Conservation (phyloP, 805 yeast genomes). For the Saccharomycopsis schoenii region DNA sequence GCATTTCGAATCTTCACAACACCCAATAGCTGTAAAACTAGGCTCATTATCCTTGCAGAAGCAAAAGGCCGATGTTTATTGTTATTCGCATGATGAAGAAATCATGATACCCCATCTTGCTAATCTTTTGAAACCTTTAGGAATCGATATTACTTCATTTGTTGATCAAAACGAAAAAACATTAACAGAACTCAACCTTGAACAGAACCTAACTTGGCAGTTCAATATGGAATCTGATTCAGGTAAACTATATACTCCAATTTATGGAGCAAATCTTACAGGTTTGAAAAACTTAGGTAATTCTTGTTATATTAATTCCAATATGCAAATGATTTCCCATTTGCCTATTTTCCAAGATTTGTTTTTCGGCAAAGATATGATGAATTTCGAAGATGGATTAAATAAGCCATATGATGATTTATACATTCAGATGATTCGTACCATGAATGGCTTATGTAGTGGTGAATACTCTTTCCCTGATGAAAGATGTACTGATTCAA, state of each 20-base stretch:
- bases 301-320: constrained; percentile 83
- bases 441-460: constrained; percentile 68
- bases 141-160: constrained; percentile 47
- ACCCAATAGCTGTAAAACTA: constrained; percentile 79
- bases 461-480: constrained; percentile 65
- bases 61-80: constrained; percentile 71
- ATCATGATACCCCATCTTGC: constrained; percentile 57
- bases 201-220: constrained; percentile 90
- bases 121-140: constrained; percentile 43
- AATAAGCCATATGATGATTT: constrained; percentile 55
- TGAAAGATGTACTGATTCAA: constrained; percentile 27
- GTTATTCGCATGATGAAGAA: constrained; percentile 86
- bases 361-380: constrained; percentile 24
- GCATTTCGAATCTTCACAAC: constrained; percentile 53
- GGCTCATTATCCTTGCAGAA: constrained; percentile 71
- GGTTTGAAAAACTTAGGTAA: constrained; percentile 90
- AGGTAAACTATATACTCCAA: constrained; percentile 54
- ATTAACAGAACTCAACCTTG: constrained; percentile 80
- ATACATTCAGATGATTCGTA: constrained; percentile 64
- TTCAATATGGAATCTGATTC: constrained; percentile 66
- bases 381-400: constrained; percentile 21
- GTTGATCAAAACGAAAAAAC: constrained; percentile 71
- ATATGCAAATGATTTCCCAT: constrained; percentile 59
- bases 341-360: constrained; percentile 33
- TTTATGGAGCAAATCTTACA: constrained; percentile 68